Conservation (phyloP, 2,329 filamentous ascomycete species). For the Ophiostoma triangulosporum region DNA sequence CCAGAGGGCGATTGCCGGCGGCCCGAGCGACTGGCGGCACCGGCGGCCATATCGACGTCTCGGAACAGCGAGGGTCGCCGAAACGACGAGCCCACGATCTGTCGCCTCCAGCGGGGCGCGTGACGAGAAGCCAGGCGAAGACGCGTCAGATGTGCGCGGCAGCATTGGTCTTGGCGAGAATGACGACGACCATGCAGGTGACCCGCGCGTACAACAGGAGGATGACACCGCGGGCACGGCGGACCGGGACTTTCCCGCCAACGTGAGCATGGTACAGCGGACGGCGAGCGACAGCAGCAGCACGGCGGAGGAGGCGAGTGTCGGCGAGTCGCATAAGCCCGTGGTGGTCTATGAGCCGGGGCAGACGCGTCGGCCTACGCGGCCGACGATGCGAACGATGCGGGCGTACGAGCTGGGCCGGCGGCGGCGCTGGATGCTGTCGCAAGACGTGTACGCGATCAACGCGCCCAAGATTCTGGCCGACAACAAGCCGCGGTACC, state of each 20-base stretch:
- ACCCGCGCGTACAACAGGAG: background rate
- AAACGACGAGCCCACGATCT: background rate
- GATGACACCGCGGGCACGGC: background rate
- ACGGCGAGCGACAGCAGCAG: too few species aligned
- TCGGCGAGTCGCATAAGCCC: background rate
- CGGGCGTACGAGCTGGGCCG: background rate
- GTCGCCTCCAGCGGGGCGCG: background rate
- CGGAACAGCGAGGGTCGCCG: background rate
- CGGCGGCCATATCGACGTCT: background rate
- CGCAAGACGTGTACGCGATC: background rate
- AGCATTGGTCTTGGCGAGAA: background rate
- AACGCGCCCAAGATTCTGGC: slow-evolving; percentile 6
- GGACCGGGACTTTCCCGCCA: background rate
- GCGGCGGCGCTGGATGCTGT: background rate
- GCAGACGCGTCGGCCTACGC: background rate
- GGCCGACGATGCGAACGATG: background rate
- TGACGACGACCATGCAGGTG: background rate
- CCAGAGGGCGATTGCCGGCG: background rate
- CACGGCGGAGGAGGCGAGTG: background rate
- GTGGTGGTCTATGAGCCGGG: background rate
- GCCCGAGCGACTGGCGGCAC: background rate
- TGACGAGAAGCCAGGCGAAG: background rate
- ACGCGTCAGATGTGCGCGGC: background rate
- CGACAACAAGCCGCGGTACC: slow-evolving; percentile 7
- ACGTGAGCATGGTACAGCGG: background rate